These are phyloP conservation scores for Trichomonas tenax DNA, from an alignment of 208 protist species.

Conservation along the genomic window DNA sequence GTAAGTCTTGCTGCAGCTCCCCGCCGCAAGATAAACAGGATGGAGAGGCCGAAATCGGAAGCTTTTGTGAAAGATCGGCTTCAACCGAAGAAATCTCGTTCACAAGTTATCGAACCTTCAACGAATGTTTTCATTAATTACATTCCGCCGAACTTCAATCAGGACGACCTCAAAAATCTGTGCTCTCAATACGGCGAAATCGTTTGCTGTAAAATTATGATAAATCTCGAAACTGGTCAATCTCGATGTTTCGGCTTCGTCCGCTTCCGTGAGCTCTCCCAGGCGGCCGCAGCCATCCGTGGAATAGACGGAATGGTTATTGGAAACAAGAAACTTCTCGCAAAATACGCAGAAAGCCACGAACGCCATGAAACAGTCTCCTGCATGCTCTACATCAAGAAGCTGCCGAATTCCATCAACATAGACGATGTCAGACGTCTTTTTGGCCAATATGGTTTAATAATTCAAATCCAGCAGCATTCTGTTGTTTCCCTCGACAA, in stretches of 20 bases:
- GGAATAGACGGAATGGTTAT: background rate
- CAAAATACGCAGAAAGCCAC: background rate
- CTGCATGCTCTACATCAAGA: background rate
- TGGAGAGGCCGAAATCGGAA: background rate
- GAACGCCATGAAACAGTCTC: background rate
- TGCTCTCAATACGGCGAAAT: constrained; percentile 5
- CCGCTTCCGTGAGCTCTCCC: background rate
- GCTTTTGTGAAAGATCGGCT: background rate
- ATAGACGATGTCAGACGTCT: background rate
- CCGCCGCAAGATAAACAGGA: background rate
- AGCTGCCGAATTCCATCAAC: background rate
- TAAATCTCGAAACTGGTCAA: constrained; percentile 16
- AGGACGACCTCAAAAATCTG: background rate
- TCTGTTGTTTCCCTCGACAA: background rate
- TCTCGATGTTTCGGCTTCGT: constrained; percentile 4
- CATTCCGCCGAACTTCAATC: background rate
- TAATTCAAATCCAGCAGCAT: background rate
- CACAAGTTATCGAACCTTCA: background rate
- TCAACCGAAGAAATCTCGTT: background rate
- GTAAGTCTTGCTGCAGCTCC: background rate
- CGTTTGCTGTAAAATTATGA: background rate
- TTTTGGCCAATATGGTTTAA: background rate
- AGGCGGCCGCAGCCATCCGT: background rate
- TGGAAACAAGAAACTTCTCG: background rate
- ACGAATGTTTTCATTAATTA: constrained; percentile 21